Percentiles rank a stretch among this genome's conserved stretches.
phyloP scores from a whole-genome alignment of 257 asterid genomes.

The Thymus mandschuricus region DNA sequence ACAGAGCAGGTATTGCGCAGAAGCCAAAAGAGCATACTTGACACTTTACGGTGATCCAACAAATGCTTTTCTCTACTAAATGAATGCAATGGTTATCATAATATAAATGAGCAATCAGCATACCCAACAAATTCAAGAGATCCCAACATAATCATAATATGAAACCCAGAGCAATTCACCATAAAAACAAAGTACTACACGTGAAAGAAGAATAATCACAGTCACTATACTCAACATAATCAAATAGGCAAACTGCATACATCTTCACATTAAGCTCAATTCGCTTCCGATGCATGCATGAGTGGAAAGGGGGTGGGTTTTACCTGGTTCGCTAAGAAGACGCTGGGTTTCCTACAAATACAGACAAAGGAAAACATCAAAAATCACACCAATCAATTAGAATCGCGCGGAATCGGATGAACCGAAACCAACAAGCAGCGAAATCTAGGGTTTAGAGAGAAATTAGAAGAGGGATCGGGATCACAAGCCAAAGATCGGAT shows the following conservation, averaged over 20 bases:
- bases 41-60: not conserved
- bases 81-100: not conserved
- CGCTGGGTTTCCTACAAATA: constrained; percentile 90
- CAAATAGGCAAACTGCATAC: not conserved
- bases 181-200: not conserved
- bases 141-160: not conserved
- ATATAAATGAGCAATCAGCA: not conserved
- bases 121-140: not conserved
- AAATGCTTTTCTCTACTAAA: not conserved
- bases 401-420: constrained; percentile 17
- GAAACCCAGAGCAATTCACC: not conserved
- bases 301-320: constrained; percentile 15
- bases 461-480: constrained; percentile 53
- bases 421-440: not conserved
- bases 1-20: not conserved
- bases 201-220: not conserved
- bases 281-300: constrained; percentile 8
- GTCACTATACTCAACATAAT: constrained; percentile 5
- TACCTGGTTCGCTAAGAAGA: constrained; percentile 98
- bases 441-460: constrained; percentile 33
- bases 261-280: not conserved
- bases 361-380: not conserved
- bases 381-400: not conserved
- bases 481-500: constrained; percentile 44
- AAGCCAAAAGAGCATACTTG: not conserved